Base-by-base conservation (phyloP, 306 rosid genomes). In the Lagenaria siceraria region DNA sequence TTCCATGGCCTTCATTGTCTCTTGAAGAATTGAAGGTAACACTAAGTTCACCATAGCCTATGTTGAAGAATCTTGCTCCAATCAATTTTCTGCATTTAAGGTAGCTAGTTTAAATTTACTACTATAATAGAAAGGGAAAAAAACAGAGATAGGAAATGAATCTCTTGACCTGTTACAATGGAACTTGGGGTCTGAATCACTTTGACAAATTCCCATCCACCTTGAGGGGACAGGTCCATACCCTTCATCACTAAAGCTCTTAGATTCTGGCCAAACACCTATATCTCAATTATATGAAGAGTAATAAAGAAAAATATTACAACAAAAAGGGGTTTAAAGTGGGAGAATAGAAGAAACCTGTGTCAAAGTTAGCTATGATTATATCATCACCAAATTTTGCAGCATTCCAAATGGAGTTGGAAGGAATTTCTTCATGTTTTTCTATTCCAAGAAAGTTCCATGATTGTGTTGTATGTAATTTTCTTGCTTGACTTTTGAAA, bases 251-350 rank as follows among this genome's bases (percentile, higher is more conserved):
- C 40, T 82, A 64, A 93, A 93, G 82, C 96, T 93, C 78, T 25
- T 62, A n/a, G 96, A 81, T 85, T 91, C 95, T 0, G 94, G 94
- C 94, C 91, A 89, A 73, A 85, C 92, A 77, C 92, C 97, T 91
- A 51, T 74, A 19, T 22, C 58, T 24, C 75, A 70, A 43, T 22
- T 46, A 38, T 58, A 70, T 5, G 55, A 24, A 43, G 4, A 66
- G 12, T 22, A 9, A 24, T 13, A 46, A 70, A 22, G 2, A 70
- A 70, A 14, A 43, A 11, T 7, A 61, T 61, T 29, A 29, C 33
- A 25, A 15, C 42, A 27, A 59, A 24, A 8, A 8, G 7, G 9
- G 75, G 7, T 68, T 68, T 42, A 13, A 15, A 46, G 40, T 8
- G 17, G 3, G 7, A 70, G 22, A 24, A 46, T 10, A 46, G 36